phyloP scores from a whole-genome alignment of 2,329 filamentous ascomycete species.

The Penicillium oxalicum region DNA sequence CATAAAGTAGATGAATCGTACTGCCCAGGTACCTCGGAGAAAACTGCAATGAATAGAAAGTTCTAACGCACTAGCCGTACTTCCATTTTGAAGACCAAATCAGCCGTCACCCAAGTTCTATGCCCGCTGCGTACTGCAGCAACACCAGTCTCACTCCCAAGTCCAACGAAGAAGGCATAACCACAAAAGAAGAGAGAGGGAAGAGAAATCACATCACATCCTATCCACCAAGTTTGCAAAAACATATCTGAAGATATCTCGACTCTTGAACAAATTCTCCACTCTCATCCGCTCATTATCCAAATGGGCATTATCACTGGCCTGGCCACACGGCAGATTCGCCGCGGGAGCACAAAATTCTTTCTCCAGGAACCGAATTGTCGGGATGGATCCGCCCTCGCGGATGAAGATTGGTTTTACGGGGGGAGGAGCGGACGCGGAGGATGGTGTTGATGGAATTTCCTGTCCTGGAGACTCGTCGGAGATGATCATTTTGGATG shows the following conservation, averaged over 20 bases:
- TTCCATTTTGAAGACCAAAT: too few species aligned
- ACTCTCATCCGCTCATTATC: constrained; percentile 91
- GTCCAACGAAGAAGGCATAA: too few species aligned
- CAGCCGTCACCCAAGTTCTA: too few species aligned
- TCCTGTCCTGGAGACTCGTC: background rate
- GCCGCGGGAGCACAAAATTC: constrained; percentile 87
- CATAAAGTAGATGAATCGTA: too few species aligned
- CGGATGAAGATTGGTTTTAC: constrained; percentile 75
- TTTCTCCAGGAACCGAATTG: constrained; percentile 89
- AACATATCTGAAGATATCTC: constrained; percentile 83
- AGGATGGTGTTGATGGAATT: background rate
- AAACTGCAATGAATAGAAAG: too few species aligned
- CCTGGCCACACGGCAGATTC: constrained; percentile 88
- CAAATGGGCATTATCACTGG: constrained; percentile 87
- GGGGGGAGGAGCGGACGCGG: background rate
- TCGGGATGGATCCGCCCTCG: constrained; percentile 91
- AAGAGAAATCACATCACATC: constrained; percentile 4
- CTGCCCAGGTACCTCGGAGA: too few species aligned
- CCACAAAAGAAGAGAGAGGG: too few species aligned
- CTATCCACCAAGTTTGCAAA: constrained; percentile 60
- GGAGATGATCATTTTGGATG: background rate
- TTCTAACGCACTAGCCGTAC: too few species aligned
- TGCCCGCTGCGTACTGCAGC: too few species aligned
- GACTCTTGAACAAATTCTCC: constrained; percentile 80
- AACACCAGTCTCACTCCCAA: too few species aligned